Percentiles rank a stretch among this genome's conserved stretches.
Evolutionary conservation across 192 early-diverging fungal species (phyloP).

Genomic region (Obelidium mucronatum): DNA sequence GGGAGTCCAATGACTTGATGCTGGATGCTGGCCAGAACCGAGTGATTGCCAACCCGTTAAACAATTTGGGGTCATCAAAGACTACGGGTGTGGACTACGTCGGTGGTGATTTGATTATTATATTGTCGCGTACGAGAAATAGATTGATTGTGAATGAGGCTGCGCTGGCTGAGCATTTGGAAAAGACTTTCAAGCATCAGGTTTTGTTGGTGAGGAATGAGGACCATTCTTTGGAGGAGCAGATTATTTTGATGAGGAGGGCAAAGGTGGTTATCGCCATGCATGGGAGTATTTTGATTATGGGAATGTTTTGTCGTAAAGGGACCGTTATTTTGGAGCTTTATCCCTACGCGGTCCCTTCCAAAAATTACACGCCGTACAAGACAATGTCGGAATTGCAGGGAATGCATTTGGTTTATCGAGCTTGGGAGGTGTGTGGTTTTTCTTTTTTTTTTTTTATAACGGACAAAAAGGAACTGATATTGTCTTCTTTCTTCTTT

Average conservation of each 20-base stretch:
- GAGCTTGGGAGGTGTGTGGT: slow-evolving; percentile 54
- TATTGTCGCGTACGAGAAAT: slow-evolving; percentile 50
- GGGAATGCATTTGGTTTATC: slow-evolving; percentile 57
- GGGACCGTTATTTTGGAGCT: slow-evolving; percentile 58
- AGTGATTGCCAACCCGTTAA: neutral
- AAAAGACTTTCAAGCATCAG: slow-evolving; percentile 33
- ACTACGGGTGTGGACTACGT: slow-evolving; percentile 30
- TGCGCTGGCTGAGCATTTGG: slow-evolving; percentile 38
- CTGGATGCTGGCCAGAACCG: neutral
- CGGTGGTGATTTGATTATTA: slow-evolving; percentile 53
- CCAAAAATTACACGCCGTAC: slow-evolving; percentile 60
- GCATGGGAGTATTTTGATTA: slow-evolving; percentile 59
- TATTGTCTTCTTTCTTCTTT: slow-evolving; percentile 12
- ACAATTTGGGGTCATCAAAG: neutral
- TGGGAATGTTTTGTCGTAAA: slow-evolving; percentile 61
- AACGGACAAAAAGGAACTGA: no score
- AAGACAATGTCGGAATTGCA: slow-evolving; percentile 52
- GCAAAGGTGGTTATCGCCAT: slow-evolving; percentile 58
- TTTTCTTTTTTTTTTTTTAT: neutral
- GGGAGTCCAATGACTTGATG: slow-evolving; percentile 10
- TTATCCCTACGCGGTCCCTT: slow-evolving; percentile 57
- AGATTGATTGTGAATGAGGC: slow-evolving; percentile 57
- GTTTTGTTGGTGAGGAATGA: slow-evolving; percentile 57
- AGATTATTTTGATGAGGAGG: slow-evolving; percentile 52
- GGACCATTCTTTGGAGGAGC: slow-evolving; percentile 56